A percentile compares a stretch with the other conserved stretches of the same genome.
Evolutionary conservation across 2,329 filamentous ascomycete species (phyloP).

Genomic region (Orbilia quercus): DNA sequence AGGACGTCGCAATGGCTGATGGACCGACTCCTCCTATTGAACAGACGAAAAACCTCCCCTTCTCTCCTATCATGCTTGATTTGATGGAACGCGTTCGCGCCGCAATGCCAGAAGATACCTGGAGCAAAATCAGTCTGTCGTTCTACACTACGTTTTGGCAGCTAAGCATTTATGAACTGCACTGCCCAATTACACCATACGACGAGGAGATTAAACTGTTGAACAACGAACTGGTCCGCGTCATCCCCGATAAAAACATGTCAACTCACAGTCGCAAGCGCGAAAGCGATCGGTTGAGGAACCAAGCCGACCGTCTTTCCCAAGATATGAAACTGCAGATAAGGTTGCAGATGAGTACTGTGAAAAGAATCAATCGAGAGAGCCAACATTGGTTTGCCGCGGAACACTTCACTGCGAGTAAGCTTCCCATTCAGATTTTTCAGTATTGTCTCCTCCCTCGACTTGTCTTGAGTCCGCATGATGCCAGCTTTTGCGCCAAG

Average conservation of each 20-base stretch:
- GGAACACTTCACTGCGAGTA: constrained; percentile 71
- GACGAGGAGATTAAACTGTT: constrained; percentile 77
- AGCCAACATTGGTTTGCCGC: constrained; percentile 80
- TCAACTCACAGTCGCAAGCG: constrained; percentile 64
- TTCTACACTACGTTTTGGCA: constrained; percentile 96
- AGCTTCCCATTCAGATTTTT: constrained; percentile 79
- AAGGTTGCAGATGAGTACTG: constrained; percentile 74
- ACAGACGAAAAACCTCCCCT: constrained; percentile 65
- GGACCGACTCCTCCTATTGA: constrained; percentile 59
- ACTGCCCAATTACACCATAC: constrained; percentile 81
- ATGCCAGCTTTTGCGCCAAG: constrained; percentile 88
- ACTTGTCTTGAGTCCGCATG: constrained; percentile 81
- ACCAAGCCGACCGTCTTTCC: constrained; percentile 76
- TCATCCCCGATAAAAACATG: constrained; percentile 74
- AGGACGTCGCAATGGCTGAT: constrained; percentile 65
- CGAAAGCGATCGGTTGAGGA: constrained; percentile 75
- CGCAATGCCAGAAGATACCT: constrained; percentile 72
- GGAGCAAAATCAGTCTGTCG: constrained; percentile 77
- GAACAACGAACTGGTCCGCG: constrained; percentile 75
- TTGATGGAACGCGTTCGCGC: constrained; percentile 76
- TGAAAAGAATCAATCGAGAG: constrained; percentile 77
- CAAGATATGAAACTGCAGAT: constrained; percentile 79
- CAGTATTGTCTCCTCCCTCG: constrained; percentile 94
- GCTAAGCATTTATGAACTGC: constrained; percentile 82
- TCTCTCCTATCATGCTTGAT: constrained; percentile 77